A percentile compares a stretch with the other conserved stretches of the same genome.
Conservation (phyloP, 805 yeast species). For the Hemisphaericaspora nanyangensis region DNA sequence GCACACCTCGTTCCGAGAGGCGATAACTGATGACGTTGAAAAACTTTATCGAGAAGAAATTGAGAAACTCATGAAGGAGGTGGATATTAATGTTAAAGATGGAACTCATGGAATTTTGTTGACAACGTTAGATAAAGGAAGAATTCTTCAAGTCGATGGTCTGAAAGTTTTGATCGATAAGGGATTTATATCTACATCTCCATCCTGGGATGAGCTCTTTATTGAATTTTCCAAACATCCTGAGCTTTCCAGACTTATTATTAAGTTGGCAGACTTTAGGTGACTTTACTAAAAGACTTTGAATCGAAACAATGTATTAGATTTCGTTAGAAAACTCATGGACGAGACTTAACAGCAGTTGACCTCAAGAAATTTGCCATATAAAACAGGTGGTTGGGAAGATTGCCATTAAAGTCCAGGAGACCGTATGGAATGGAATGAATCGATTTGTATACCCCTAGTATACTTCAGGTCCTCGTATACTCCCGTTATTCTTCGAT, state of each 20-base stretch:
- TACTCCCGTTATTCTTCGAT: too few species aligned
- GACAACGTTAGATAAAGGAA: background rate
- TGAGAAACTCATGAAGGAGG: slow-evolving; percentile 2
- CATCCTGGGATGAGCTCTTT: background rate
- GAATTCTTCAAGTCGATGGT: background rate
- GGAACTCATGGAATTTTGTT: background rate
- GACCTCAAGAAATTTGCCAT: too few species aligned
- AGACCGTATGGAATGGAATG: too few species aligned
- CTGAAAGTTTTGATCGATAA: background rate
- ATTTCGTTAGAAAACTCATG: too few species aligned
- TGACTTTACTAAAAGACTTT: too few species aligned
- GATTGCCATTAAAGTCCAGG: too few species aligned
- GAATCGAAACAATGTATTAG: too few species aligned
- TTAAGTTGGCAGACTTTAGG: background rate
- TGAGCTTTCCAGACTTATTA: slow-evolving; percentile 1
- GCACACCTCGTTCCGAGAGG: background rate
- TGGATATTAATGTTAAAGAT: background rate
- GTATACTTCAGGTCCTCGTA: too few species aligned
- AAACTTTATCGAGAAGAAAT: slow-evolving; percentile 2
- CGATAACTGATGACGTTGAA: slow-evolving; percentile 7
- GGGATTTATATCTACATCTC: background rate
- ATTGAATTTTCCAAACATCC: slow-evolving; percentile 5
- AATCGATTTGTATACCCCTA: too few species aligned
- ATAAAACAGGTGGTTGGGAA: too few species aligned
- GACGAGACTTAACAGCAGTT: too few species aligned